Percentiles rank a stretch among this genome's conserved stretches.
phyloP scores from a whole-genome alignment of 2,329 filamentous ascomycete genomes.

The Colletotrichum eleusines region DNA sequence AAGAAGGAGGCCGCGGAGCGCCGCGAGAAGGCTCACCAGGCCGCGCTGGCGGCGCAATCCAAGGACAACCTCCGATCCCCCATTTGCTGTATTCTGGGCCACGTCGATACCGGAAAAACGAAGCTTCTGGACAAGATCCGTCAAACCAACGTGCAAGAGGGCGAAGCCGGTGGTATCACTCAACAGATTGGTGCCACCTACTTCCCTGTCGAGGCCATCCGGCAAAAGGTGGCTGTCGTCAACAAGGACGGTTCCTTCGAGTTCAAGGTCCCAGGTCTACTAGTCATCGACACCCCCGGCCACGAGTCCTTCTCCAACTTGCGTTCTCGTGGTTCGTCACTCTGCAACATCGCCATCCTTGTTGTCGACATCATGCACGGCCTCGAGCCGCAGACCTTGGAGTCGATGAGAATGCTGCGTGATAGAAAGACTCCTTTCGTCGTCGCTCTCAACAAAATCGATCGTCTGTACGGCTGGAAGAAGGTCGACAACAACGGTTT shows the following conservation, averaged over 20 bases:
- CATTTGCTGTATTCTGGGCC: conserved; percentile 99
- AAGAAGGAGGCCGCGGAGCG: conserved; percentile 92
- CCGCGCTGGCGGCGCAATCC: conserved; percentile 89
- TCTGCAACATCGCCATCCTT: conserved; percentile 99
- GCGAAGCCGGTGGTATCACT: conserved; percentile 98
- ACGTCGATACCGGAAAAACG: conserved; percentile 99
- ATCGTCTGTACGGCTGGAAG: conserved; percentile 99
- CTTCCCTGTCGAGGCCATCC: conserved; percentile 94
- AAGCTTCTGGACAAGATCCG: conserved; percentile 98
- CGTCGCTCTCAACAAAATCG: conserved; percentile 99
- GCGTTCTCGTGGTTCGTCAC: conserved; percentile 94
- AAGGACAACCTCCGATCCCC: conserved; percentile 96
- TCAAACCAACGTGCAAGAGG: conserved; percentile 98
- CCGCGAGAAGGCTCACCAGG: conserved; percentile 90
- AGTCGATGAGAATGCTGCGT: conserved; percentile 94
- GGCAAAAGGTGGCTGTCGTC: conserved; percentile 92
- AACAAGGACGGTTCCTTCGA: conserved; percentile 92
- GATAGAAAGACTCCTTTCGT: conserved; percentile 98
- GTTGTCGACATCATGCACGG: conserved; percentile 99
- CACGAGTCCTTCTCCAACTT: conserved; percentile 99
- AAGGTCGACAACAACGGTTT: conserved; percentile 99
- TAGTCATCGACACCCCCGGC: conserved; percentile 98
- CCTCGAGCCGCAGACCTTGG: conserved; percentile 94
- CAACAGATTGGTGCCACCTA: conserved; percentile 99
- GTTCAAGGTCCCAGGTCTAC: conserved; percentile 95